Evolutionary conservation across 169 alveolate genomes (phyloP).

Genomic region (Prorocentrum cordatum): DNA sequence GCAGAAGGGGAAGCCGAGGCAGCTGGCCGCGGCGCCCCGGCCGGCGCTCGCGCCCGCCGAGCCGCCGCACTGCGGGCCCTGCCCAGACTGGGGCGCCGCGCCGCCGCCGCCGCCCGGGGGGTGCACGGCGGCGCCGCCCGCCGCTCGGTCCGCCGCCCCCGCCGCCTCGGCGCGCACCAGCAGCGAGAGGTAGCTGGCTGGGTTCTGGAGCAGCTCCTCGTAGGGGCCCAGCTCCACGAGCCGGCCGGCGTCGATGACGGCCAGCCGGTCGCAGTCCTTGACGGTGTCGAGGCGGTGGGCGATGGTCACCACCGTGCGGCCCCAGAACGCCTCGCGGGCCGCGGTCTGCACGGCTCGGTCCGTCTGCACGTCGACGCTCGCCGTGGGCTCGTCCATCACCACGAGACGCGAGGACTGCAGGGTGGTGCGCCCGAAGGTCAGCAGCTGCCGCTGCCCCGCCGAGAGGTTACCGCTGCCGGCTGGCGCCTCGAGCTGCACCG

Average conservation of each 20-base stretch:
- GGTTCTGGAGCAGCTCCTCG: too few species aligned
- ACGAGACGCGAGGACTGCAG: neutral
- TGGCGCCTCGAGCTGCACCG: neutral
- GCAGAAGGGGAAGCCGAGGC: too few species aligned
- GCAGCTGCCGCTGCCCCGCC: neutral
- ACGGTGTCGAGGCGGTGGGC: conserved; percentile 84
- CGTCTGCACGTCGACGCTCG: neutral
- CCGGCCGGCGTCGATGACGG: neutral
- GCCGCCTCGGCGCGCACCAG: too few species aligned
- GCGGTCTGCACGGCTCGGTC: neutral
- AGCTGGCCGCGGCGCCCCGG: too few species aligned
- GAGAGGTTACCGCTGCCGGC: neutral
- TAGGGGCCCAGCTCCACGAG: too few species aligned
- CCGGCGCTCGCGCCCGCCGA: too few species aligned
- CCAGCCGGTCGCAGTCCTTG: conserved; percentile 74
- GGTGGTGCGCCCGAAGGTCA: neutral
- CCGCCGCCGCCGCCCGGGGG: too few species aligned
- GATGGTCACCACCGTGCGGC: conserved; percentile 77
- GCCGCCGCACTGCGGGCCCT: too few species aligned
- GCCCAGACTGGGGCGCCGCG: too few species aligned
- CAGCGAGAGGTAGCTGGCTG: too few species aligned
- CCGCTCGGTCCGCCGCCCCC: too few species aligned
- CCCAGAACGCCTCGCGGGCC: neutral
- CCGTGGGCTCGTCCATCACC: neutral
- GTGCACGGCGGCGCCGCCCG: too few species aligned